Evolutionary conservation across 768 basidiomycete genomes (phyloP), one percentile per base, ranked within the genome.

Genomic region (Tylopilus sp.): DNA sequence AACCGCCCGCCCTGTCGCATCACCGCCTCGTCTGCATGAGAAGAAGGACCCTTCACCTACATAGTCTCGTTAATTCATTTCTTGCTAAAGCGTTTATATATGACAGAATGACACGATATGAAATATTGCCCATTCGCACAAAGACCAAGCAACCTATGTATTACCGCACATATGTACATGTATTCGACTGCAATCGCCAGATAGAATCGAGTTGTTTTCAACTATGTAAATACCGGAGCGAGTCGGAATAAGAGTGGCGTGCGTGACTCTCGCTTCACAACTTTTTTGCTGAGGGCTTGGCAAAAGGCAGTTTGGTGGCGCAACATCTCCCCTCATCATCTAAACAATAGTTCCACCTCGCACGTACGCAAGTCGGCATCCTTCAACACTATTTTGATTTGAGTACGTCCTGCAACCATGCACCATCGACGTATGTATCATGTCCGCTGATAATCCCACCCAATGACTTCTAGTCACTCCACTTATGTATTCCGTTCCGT

Each of bases 1-100:
- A 19, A 72, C 74, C 8, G 63, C 72, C 12, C 83, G 84, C 61
- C 74, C 76, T 50, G 74, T 78, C 11, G 74, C 81, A n/a, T 82
- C 81, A 19, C 83, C 84, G 16, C 71, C 79, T 19, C 77, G 68
- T n/a, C 50, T 65, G 28, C 68, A 70, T 25, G 68, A 70, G 22
- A 70, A 71, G 52, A 69, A 64, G 51, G 70, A 71, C 17, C 25
- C 62, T 5, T 66, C 68, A 1, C 68, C 68, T 22, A 44, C 55
- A 9, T 69, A 62, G 36, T 49, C 11, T 54, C 12, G 3, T 54
- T 42, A 9, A 45, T 36, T 34, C 19, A 9, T 45, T 56, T 65
- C 52, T 51, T 67, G 62, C 19, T 40, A 33, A 52, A 36, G 43
- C 17, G 41, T 51, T 41, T 7, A 44, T 50, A 50, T 55, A 46